Evolutionary conservation across 352 stramenopile genomes (phyloP).

Genomic region (Peronospora destructor): DNA sequence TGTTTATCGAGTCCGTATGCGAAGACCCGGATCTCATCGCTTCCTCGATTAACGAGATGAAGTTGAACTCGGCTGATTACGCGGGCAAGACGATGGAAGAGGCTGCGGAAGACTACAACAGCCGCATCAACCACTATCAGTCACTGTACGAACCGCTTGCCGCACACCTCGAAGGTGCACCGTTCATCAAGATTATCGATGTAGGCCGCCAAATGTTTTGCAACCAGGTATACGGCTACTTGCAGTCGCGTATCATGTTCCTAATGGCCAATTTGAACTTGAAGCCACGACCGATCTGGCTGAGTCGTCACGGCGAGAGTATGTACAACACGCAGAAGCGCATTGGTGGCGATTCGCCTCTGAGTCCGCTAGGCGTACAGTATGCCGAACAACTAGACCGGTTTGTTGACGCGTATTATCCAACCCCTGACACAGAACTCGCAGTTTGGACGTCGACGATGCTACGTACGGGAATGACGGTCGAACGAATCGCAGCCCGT

Average conservation of each 20-base stretch:
- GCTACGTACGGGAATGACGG: conserved; percentile 93
- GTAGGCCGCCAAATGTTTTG: conserved; percentile 77
- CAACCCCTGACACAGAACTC: conserved; percentile 60
- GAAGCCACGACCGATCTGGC: conserved; percentile 91
- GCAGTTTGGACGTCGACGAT: conserved; percentile 96
- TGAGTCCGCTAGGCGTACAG: conserved; percentile 88
- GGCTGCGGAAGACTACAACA: conserved; percentile 65
- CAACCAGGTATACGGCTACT: conserved; percentile 81
- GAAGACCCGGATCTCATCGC: conserved; percentile 65
- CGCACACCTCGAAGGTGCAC: conserved; percentile 42
- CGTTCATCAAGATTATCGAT: conserved; percentile 82
- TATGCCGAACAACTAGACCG: conserved; percentile 91
- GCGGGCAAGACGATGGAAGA: conserved; percentile 63
- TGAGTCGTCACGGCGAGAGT: conserved; percentile 95
- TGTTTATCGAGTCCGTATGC: conserved; percentile 82
- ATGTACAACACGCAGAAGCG: conserved; percentile 97
- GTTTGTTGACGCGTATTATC: conserved; percentile 89
- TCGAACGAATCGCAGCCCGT: conserved; percentile 76
- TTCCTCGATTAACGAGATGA: conserved; percentile 83
- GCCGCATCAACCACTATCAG: conserved; percentile 76
- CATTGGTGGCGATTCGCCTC: conserved; percentile 92
- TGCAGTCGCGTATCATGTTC: conserved; percentile 89
- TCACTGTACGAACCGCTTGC: conserved; percentile 61
- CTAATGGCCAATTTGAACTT: conserved; percentile 95
- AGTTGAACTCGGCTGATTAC: conserved; percentile 78